Base-by-base conservation (phyloP, 2,329 filamentous ascomycete genomes). In the Sporothrix globosa region DNA sequence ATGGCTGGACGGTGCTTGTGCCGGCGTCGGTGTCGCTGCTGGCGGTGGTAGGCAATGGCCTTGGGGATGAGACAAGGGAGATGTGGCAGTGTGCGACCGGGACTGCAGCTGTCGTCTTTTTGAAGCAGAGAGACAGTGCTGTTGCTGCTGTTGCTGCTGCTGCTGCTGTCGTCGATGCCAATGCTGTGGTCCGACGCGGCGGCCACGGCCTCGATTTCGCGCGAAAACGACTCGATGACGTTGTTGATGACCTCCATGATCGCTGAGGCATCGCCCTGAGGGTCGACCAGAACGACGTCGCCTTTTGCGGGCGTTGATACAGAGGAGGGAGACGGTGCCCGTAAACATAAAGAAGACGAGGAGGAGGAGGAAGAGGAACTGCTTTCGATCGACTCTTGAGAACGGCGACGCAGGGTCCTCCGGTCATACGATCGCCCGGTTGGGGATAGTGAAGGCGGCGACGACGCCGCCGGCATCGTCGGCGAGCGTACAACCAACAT, bases 401-500 rank as follows among this genome's bases (percentile, higher is more conserved):
- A 60, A 41, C 53, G 69, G 53, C 68, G 71, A 19, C 71, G 72
- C 4, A 58, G 21, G 7, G 34, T 13, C 19, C 70, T 70, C 39
- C 66, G 65, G 24, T 73, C 72, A 41, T 71, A 46, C 13, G 58
- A 46, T 14, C 44, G 58, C n/a, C 58, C 58, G 1, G 21, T 39
- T 3, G 46, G 46, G 5, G 13, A 21, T n/a, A 11, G 46, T 30
- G 46, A 50, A 13, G 17, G 1, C 24, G 61, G 34, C 21, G 50
- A 53, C 11, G 46, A n/a, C 27, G 46, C 24, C 10, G 44, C 21
- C 21, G 63, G 21, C 30, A 34, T 34, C 44, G 46, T 4, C 10
- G 44, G n/a, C 19, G 46, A n/a, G 34, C 71, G 72, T 53, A 81
- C 73, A 39, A 83, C 78, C 14, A 83, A 69, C 63, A 79, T 79